Evolutionary conservation across 163 green algal species (phyloP).

Genomic region (Coccomyxa subellipsoidea): DNA sequence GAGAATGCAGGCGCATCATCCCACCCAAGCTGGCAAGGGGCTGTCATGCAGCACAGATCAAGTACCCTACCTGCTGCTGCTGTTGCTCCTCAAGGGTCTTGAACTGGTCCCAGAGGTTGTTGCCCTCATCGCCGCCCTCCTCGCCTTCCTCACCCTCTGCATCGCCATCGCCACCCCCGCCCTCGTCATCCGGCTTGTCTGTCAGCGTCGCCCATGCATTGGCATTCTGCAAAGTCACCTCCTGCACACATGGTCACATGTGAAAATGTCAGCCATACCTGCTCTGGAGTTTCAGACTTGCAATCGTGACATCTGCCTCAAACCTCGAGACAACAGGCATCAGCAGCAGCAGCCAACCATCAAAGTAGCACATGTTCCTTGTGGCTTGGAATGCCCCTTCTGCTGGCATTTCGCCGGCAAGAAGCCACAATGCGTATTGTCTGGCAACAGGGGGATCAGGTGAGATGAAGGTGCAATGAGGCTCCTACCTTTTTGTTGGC

Average conservation of each 20-base stretch:
- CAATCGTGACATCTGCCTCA: no score
- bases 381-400: not conserved
- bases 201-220: conserved; percentile 42
- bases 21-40: not conserved
- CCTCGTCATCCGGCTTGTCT: conserved; percentile 5
- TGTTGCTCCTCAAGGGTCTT: conserved; percentile 43
- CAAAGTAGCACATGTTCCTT: no score
- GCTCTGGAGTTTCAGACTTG: no score
- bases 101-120: conserved; percentile 56
- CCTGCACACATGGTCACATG: conserved; percentile 20
- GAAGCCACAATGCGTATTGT: no score
- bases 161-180: not conserved
- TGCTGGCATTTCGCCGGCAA: not conserved
- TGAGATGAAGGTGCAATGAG: no score
- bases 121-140: conserved; percentile 27
- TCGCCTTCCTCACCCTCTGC: conserved; percentile 8
- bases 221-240: conserved; percentile 44
- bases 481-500: conserved; percentile 39
- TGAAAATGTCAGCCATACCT: not conserved
- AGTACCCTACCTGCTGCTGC: not conserved
- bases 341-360: no score
- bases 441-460: no score
- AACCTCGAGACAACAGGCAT: no score
- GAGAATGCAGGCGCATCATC: not conserved
- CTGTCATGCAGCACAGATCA: not conserved